Percentiles rank a stretch among this genome's conserved stretches.
Evolutionary conservation across 768 basidiomycete genomes (phyloP).

Genomic region (Termitomyces sp.): DNA sequence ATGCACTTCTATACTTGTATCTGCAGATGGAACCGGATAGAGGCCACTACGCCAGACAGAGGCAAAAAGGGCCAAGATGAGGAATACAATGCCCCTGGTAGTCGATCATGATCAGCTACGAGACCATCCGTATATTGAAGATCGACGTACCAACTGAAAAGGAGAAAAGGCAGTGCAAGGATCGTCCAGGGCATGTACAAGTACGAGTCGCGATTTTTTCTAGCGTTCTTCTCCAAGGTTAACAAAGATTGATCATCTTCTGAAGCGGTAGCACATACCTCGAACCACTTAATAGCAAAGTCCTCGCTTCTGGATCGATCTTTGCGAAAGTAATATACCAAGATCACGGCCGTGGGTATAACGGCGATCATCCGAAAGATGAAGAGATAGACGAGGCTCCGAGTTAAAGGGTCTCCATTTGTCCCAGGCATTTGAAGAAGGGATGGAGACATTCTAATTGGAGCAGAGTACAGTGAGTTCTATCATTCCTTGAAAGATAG

Average conservation of each 20-base stretch:
- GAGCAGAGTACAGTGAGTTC: no score
- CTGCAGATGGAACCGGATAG: neutral
- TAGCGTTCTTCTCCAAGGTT: neutral
- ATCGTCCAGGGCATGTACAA: neutral
- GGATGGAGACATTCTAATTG: neutral
- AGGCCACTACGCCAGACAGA: neutral
- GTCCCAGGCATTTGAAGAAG: no score
- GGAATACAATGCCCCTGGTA: neutral
- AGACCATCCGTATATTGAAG: neutral
- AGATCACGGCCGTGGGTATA: neutral
- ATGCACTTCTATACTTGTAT: no score
- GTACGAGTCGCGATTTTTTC: neutral
- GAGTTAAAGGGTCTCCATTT: no score
- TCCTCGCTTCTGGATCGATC: neutral
- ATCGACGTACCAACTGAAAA: neutral
- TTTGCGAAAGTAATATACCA: neutral
- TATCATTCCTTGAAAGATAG: no score
- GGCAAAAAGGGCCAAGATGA: neutral
- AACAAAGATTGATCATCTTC: neutral
- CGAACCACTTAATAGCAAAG: neutral
- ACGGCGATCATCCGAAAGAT: no score
- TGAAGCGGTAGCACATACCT: neutral
- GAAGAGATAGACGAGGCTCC: no score
- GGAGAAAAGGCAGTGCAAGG: neutral
- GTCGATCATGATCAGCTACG: no score